Evolutionary conservation across 2,329 filamentous ascomycete genomes (phyloP).

Genomic region (Penicillium sp.): DNA sequence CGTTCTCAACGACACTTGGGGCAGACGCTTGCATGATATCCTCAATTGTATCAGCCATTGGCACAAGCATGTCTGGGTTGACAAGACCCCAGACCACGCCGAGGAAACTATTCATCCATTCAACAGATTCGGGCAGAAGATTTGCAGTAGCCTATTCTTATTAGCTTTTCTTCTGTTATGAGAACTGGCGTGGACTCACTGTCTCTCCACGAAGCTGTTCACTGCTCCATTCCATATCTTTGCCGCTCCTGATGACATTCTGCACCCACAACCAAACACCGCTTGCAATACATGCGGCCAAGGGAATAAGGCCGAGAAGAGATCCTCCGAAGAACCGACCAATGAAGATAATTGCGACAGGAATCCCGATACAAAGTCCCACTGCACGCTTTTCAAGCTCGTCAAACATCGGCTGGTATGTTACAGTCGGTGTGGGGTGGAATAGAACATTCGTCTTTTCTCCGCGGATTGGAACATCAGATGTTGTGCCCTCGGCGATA

Average conservation of each 20-base stretch:
- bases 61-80: slow-evolving; percentile 93
- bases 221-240: slow-evolving; percentile 84
- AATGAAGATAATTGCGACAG: slow-evolving; percentile 73
- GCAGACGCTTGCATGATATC: slow-evolving; percentile 98
- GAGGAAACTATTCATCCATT: slow-evolving; percentile 93
- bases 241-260: slow-evolving; percentile 79
- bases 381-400: slow-evolving; percentile 75
- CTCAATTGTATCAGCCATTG: slow-evolving; percentile 87
- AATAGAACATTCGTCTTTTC: slow-evolving; percentile 97
- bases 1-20: slow-evolving; percentile 87
- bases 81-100: slow-evolving; percentile 86
- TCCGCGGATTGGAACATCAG: slow-evolving; percentile 92
- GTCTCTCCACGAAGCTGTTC: slow-evolving; percentile 84
- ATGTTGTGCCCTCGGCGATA: slow-evolving; percentile 77
- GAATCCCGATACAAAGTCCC: slow-evolving; percentile 70
- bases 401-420: slow-evolving; percentile 86
- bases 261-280: slow-evolving; percentile 90
- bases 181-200: slow-evolving; percentile 43
- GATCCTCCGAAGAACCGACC: slow-evolving; percentile 80
- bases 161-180: slow-evolving; percentile 7
- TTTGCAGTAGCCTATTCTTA: slow-evolving; percentile 73
- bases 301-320: slow-evolving; percentile 74
- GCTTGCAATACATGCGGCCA: slow-evolving; percentile 72
- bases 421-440: slow-evolving; percentile 88
- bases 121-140: slow-evolving; percentile 87